Conservation (phyloP, 176 grass and related monocot species). For the Lolium perenne region DNA sequence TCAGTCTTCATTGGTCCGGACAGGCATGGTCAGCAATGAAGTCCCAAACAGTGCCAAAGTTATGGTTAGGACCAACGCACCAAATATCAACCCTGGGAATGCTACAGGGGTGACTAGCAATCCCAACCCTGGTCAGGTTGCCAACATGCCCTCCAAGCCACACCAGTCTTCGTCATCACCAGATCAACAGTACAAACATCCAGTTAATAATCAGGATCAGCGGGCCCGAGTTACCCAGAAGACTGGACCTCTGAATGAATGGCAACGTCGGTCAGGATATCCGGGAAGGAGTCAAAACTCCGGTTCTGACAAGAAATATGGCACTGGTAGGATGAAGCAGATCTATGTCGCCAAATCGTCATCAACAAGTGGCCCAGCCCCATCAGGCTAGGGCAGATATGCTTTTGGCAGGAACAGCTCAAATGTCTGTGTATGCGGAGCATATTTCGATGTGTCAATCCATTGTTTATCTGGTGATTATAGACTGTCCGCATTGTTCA, state of each 20-base stretch:
- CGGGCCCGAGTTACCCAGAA: slow-evolving; percentile 46
- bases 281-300: slow-evolving; percentile 60
- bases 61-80: slow-evolving; percentile 38
- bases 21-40: slow-evolving; percentile 62
- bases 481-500: slow-evolving; percentile 32
- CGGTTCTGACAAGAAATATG: slow-evolving; percentile 67
- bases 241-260: slow-evolving; percentile 58
- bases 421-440: slow-evolving; percentile 20
- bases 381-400: slow-evolving; percentile 46
- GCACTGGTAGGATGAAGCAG: slow-evolving; percentile 88
- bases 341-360: slow-evolving; percentile 85
- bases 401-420: slow-evolving; percentile 19
- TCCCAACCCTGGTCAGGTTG: slow-evolving; percentile 46
- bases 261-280: slow-evolving; percentile 72
- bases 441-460: slow-evolving; percentile 33
- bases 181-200: slow-evolving; percentile 55
- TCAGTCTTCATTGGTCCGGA: slow-evolving; percentile 48
- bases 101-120: slow-evolving; percentile 44
- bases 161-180: slow-evolving; percentile 43
- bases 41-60: slow-evolving; percentile 55
- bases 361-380: slow-evolving; percentile 40
- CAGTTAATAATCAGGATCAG: slow-evolving; percentile 56
- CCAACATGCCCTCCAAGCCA: slow-evolving; percentile 47
- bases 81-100: slow-evolving; percentile 50
- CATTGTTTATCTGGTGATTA: slow-evolving; percentile 35